Conservation (phyloP, 257 asterid genomes). For the Jasminum sambac region DNA sequence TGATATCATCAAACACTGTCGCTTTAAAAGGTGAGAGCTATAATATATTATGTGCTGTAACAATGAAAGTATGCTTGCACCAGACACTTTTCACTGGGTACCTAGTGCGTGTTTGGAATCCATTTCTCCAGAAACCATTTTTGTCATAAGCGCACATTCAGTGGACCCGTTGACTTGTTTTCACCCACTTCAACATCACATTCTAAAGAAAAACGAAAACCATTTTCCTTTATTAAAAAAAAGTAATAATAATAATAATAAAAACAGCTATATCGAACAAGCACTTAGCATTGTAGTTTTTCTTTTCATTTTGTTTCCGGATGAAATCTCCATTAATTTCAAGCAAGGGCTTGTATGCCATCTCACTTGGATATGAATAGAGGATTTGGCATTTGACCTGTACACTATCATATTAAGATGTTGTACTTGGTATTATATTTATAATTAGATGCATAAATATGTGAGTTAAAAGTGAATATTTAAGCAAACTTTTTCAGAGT, state of each 20-base stretch:
- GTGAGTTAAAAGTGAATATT: neutral
- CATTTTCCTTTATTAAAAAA: too few species aligned
- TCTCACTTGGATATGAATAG: neutral
- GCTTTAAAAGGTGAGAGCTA: conserved; percentile 65
- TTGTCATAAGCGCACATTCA: too few species aligned
- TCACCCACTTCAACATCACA: too few species aligned
- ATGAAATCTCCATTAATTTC: neutral
- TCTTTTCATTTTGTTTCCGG: too few species aligned
- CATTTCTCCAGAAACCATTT: too few species aligned
- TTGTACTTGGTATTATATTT: neutral
- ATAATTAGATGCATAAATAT: neutral
- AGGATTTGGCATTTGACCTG: neutral
- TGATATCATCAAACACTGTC: conserved; percentile 73
- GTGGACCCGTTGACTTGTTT: too few species aligned
- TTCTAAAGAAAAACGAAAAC: too few species aligned
- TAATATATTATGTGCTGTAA: neutral
- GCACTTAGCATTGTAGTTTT: too few species aligned
- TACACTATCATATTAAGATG: neutral
- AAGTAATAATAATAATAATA: too few species aligned
- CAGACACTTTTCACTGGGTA: neutral
- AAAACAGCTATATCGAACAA: too few species aligned
- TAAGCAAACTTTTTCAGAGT: too few species aligned
- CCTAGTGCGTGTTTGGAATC: neutral
- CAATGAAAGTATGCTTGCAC: neutral
- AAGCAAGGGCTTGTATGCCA: neutral